Percentiles rank a stretch among this genome's conserved stretches.
phyloP scores from a whole-genome alignment of 1,284 basidiomycete genomes.

The Puccinia coronata region DNA sequence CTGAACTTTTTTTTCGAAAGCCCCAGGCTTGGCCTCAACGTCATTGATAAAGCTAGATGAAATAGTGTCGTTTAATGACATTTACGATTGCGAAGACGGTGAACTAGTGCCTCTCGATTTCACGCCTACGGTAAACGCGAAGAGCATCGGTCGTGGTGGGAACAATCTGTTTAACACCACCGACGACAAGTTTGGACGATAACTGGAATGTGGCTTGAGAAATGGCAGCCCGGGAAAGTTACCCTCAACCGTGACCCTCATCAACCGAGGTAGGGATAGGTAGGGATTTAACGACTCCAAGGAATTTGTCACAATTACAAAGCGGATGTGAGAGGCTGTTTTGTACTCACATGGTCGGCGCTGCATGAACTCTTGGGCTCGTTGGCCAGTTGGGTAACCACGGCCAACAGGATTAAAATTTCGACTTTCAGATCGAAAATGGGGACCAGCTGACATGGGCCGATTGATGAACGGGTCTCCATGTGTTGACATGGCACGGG shows the following conservation, averaged over 20 bases:
- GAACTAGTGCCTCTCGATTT: not conserved
- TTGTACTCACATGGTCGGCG: slow-evolving; percentile 25
- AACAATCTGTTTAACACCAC: not conserved
- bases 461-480: slow-evolving; percentile 3
- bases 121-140: not conserved
- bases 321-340: not conserved
- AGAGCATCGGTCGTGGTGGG: slow-evolving; percentile 17
- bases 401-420: slow-evolving; percentile 9
- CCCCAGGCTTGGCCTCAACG: not conserved
- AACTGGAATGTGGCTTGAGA: not conserved
- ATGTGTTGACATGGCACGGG: slow-evolving; percentile 31
- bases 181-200: not conserved
- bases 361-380: not conserved
- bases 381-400: slow-evolving; percentile 7
- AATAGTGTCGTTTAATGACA: not conserved
- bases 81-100: not conserved
- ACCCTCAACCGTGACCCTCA: not conserved
- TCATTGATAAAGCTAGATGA: not conserved
- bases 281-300: not conserved
- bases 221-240: not conserved
- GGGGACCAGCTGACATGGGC: slow-evolving; percentile 19
- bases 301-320: not conserved
- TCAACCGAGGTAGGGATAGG: slow-evolving; percentile 1
- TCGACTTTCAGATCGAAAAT: slow-evolving; percentile 12
- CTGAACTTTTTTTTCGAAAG: not conserved